Evolutionary conservation across 805 yeast genomes (phyloP).

Genomic region (Yarrowia alimentaria): DNA sequence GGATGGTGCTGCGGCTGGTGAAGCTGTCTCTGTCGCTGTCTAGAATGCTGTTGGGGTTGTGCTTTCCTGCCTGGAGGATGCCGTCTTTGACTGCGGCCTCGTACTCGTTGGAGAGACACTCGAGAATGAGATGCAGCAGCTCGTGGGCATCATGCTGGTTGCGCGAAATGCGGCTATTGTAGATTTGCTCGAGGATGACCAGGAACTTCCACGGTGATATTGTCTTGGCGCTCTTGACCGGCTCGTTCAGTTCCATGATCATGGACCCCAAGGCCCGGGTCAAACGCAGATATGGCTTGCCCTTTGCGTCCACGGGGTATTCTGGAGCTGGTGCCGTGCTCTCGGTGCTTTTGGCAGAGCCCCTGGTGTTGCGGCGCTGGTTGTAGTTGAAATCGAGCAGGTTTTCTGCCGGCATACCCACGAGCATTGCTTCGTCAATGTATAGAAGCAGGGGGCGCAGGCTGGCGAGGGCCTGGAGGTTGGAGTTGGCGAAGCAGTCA

Average conservation of each 20-base stretch:
- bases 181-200: conserved; percentile 66
- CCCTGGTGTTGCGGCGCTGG: conserved; percentile 8
- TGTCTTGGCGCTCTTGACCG: conserved; percentile 52
- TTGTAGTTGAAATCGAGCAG: conserved; percentile 23
- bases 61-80: background rate
- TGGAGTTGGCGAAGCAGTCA: conserved; percentile 91
- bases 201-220: conserved; percentile 78
- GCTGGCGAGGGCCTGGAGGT: conserved; percentile 59
- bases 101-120: conserved; percentile 70
- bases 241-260: conserved; percentile 54
- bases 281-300: conserved; percentile 28
- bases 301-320: conserved; percentile 12
- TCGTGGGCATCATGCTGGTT: conserved; percentile 97
- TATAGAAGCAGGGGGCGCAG: conserved; percentile 34
- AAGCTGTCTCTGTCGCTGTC: background rate
- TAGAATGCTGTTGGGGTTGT: too few relatives aligned
- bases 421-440: conserved; percentile 30
- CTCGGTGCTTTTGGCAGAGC: too few relatives aligned
- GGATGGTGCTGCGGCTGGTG: background rate
- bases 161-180: conserved; percentile 69
- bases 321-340: too few relatives aligned
- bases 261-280: conserved; percentile 32
- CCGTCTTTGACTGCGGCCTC: conserved; percentile 31
- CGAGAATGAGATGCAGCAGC: conserved; percentile 74
- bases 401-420: conserved; percentile 13